Conservation (phyloP, 2,329 filamentous ascomycete genomes). For the Hypoxylon sp. region DNA sequence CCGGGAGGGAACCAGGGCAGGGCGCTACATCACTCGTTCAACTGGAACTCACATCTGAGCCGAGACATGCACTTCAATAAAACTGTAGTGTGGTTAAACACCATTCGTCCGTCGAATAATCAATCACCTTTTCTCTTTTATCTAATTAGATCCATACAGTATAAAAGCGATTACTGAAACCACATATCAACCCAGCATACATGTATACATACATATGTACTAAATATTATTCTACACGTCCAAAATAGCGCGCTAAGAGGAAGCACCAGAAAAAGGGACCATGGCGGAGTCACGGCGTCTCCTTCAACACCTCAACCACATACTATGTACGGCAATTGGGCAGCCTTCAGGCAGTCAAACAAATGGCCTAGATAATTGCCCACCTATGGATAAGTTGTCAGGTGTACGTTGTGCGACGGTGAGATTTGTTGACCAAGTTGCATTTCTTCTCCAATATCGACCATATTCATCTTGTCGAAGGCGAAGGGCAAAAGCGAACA, state of each 20-base stretch:
- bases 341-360: constrained; percentile 24
- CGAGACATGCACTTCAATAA: no score
- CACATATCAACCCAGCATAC: no score
- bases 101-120: no score
- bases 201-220: no score
- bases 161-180: no score
- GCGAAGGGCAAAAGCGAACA: neutral
- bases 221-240: no score
- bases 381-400: constrained; percentile 8
- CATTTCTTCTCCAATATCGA: constrained; percentile 18
- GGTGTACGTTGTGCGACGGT: constrained; percentile 13
- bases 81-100: no score
- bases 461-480: constrained; percentile 1
- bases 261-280: neutral
- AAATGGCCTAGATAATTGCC: constrained; percentile 3
- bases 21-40: no score
- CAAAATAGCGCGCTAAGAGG: constrained; percentile 8
- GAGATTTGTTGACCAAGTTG: constrained; percentile 25
- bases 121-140: no score
- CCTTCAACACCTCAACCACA: constrained; percentile 4
- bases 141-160: no score
- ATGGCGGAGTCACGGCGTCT: constrained; percentile 1
- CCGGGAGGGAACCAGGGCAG: constrained; percentile 19
- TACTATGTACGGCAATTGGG: constrained; percentile 33
- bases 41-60: no score